A percentile compares a stretch with the other conserved stretches of the same genome.
These are phyloP conservation scores for Xerocomellus amylosporus DNA, from an alignment of 768 basidiomycete species.

Conservation along the genomic window DNA sequence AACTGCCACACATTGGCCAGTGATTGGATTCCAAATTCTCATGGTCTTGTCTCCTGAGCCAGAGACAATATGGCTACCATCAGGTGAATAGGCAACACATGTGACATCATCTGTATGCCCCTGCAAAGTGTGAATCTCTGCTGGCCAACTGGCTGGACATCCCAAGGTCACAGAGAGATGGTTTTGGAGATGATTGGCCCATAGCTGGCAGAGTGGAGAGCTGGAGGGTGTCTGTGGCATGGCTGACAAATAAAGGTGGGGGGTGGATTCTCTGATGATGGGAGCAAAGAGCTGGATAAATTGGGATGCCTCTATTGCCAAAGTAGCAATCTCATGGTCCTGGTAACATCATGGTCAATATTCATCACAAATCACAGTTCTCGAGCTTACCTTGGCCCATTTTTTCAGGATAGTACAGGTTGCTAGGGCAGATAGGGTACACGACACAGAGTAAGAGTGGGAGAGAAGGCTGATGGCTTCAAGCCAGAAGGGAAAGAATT, in stretches of 20 bases:
- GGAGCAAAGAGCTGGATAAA: slow-evolving; percentile 33
- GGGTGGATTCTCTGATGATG: slow-evolving; percentile 31
- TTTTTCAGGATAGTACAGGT: slow-evolving; percentile 7
- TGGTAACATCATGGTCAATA: slow-evolving; percentile 5
- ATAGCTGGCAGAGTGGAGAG: slow-evolving; percentile 25
- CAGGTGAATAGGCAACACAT: slow-evolving; percentile 23
- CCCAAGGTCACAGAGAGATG: slow-evolving; percentile 13
- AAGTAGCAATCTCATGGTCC: slow-evolving; percentile 11
- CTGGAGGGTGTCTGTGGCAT: slow-evolving; percentile 33
- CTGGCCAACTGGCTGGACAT: slow-evolving; percentile 13
- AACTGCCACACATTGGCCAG: slow-evolving; percentile 13
- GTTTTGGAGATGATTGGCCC: slow-evolving; percentile 18
- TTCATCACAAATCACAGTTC: background rate
- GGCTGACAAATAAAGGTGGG: slow-evolving; percentile 41
- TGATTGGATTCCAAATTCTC: slow-evolving; percentile 17
- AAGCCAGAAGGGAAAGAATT: slow-evolving; percentile 37
- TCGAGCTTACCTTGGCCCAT: slow-evolving; percentile 19
- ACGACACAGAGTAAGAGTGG: background rate
- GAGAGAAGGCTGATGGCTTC: slow-evolving; percentile 33
- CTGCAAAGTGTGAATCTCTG: slow-evolving; percentile 14
- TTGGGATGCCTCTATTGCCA: slow-evolving; percentile 24
- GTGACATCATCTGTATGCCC: slow-evolving; percentile 11
- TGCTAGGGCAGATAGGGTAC: slow-evolving; percentile 6
- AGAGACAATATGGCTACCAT: slow-evolving; percentile 26
- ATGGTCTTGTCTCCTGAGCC: slow-evolving; percentile 22